Evolutionary conservation across 2,329 filamentous ascomycete species (phyloP).

Genomic region (Botryotinia globosa): DNA sequence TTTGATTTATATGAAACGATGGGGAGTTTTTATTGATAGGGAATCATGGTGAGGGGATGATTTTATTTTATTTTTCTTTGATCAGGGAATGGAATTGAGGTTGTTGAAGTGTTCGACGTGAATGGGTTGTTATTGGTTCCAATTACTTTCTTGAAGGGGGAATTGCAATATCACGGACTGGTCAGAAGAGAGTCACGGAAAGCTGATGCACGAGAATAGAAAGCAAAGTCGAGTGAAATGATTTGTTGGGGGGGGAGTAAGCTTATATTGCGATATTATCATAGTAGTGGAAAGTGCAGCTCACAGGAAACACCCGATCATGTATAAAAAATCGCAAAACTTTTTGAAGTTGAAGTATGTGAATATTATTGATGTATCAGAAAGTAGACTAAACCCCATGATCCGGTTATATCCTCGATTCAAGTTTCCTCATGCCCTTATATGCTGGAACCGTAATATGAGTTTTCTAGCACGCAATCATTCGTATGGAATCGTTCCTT

Average conservation of each 20-base stretch:
- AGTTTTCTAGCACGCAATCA: neutral
- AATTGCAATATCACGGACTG: too few species aligned
- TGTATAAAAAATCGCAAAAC: neutral
- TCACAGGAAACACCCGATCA: neutral
- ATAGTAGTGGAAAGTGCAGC: neutral
- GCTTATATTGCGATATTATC: neutral
- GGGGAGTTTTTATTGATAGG: too few species aligned
- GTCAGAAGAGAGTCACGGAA: too few species aligned
- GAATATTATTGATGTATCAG: neutral
- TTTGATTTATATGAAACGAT: neutral
- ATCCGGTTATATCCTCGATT: fast-evolving
- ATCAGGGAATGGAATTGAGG: too few species aligned
- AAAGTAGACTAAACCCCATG: neutral
- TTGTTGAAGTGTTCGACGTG: too few species aligned
- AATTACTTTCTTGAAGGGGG: too few species aligned
- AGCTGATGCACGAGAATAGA: too few species aligned
- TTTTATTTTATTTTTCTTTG: too few species aligned
- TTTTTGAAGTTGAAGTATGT: neutral
- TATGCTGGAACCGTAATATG: neutral
- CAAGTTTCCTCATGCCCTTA: fast-evolving
- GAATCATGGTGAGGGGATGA: too few species aligned
- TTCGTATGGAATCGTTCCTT: neutral
- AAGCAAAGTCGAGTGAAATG: too few species aligned
- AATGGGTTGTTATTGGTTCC: too few species aligned
- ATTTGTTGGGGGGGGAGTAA: neutral